A percentile compares a stretch with the other conserved stretches of the same genome.
These are phyloP conservation scores for Pseudocercospora musae DNA, from an alignment of 2,329 filamentous ascomycete genomes.

Conservation along the genomic window DNA sequence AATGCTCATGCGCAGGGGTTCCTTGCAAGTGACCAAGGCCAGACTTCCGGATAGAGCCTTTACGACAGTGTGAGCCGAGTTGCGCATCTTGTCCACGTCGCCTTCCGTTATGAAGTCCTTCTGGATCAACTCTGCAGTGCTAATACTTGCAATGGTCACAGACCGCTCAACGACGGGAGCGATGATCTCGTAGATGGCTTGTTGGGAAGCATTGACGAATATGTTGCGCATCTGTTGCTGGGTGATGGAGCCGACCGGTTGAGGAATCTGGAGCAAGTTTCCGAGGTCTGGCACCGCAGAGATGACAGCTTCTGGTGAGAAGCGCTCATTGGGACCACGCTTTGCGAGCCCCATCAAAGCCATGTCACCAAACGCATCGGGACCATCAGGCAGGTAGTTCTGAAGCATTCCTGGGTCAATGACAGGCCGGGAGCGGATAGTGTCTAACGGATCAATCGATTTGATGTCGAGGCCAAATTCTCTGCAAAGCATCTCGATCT, in stretches of 20 bases:
- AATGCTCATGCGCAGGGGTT: conserved; percentile 92
- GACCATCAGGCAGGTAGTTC: conserved; percentile 45
- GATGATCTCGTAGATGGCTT: conserved; percentile 93
- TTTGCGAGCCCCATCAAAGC: conserved; percentile 64
- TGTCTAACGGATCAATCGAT: conserved; percentile 78
- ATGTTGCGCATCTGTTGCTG: conserved; percentile 66
- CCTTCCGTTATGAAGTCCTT: conserved; percentile 95
- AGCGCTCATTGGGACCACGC: conserved; percentile 62
- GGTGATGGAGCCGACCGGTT: conserved; percentile 70
- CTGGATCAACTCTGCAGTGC: conserved; percentile 88
- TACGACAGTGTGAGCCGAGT: conserved; percentile 87
- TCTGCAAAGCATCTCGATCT: conserved; percentile 96
- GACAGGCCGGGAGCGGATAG: conserved; percentile 70
- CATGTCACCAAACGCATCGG: conserved; percentile 79
- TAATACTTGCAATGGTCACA: conserved; percentile 95
- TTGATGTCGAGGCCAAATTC: conserved; percentile 90
- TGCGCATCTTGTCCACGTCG: conserved; percentile 81
- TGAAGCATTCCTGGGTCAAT: conserved; percentile 35
- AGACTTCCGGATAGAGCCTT: conserved; percentile 91
- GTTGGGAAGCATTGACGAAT: conserved; percentile 79
- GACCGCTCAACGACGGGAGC: conserved; percentile 95
- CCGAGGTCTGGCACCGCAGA: conserved; percentile 81
- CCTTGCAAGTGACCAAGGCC: conserved; percentile 96
- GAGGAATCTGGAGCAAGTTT: conserved; percentile 74
- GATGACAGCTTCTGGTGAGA: conserved; percentile 74